Percentiles rank a stretch among this genome's conserved stretches.
Conservation (phyloP, 306 rosid genomes). For the Trifolium dubium region DNA sequence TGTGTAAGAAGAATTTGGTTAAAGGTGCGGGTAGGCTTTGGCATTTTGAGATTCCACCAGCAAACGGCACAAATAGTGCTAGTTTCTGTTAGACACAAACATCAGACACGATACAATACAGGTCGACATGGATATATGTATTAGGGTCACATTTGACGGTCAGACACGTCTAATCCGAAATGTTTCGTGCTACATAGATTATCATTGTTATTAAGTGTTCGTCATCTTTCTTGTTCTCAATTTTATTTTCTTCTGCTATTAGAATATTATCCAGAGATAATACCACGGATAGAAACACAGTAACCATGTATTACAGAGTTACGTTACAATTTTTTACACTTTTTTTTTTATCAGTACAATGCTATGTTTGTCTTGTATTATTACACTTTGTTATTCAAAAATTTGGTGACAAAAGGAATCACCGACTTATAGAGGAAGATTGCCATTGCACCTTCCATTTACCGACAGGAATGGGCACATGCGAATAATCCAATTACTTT, state of each 20-base stretch:
- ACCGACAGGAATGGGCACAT: slow-evolving; percentile 23
- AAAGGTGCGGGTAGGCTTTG: neutral
- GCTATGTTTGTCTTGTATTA: neutral
- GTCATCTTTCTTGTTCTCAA: neutral
- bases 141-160: no score
- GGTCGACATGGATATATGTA: no score
- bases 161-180: no score
- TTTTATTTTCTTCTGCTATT: neutral
- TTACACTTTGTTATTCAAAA: neutral
- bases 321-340: neutral
- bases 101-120: no score
- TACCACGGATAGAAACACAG: neutral
- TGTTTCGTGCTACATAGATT: no score
- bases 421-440: neutral
- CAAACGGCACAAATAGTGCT: neutral
- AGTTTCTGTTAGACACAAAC: neutral
- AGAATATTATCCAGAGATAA: neutral
- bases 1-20: slow-evolving; percentile 49
- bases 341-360: neutral
- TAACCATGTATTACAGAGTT: neutral
- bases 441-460: slow-evolving; percentile 1
- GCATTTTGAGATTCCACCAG: neutral
- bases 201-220: neutral
- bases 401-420: slow-evolving; percentile 11
- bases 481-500: slow-evolving; percentile 20